Base-by-base conservation (phyloP, 73 alveolate genomes). In the Stentor coeruleus region DNA sequence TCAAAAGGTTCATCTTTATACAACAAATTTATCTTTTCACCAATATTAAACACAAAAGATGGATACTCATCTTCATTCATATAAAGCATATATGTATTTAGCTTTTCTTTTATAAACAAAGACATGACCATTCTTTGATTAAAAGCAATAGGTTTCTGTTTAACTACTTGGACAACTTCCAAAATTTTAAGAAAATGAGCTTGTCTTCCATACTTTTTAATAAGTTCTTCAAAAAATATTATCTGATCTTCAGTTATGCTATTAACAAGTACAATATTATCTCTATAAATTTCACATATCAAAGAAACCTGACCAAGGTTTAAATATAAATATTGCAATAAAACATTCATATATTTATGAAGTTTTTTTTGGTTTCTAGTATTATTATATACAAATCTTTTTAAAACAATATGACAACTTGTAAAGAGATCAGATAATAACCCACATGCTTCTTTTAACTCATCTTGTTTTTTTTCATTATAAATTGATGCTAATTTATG, bases 271-370 rank as follows among this genome's bases (percentile, higher is more conserved):
- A 55, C 77, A 1, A 38, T 31, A 59, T 87, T 87, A 33, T 87
- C 88, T 38, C 74, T 87, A 59, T 55, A 87, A 58, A 87, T 87
- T 59, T 87, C 93, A 58, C 93, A 87, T 2, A 87, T 85, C 41
- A 87, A 77, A 28, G 87, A 83, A n/a, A 87, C 77, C 79, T 87
- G 80, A 4, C 87, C 91, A n/a, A 87, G 86, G 58, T 83, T 88
- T 15, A 85, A 58, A 30, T 84, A 74, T 26, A 87, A 30, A 55
- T 74, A 74, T 36, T 87, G 77, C 20, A 87, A 42, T 31, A 72
- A 37, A 14, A 49, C 84, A 80, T 84, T 38, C 11, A 87, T 33
- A 15, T 58, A 38, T 35, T 87, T 35, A 36, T 59, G 49, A 0
- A 87, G 60, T 59, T 74, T 74, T 6, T 72, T 42, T 79, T 87